Evolutionary conservation across 108 stramenopile species (phyloP).

Genomic region (Fistulifera pelliculosa): DNA sequence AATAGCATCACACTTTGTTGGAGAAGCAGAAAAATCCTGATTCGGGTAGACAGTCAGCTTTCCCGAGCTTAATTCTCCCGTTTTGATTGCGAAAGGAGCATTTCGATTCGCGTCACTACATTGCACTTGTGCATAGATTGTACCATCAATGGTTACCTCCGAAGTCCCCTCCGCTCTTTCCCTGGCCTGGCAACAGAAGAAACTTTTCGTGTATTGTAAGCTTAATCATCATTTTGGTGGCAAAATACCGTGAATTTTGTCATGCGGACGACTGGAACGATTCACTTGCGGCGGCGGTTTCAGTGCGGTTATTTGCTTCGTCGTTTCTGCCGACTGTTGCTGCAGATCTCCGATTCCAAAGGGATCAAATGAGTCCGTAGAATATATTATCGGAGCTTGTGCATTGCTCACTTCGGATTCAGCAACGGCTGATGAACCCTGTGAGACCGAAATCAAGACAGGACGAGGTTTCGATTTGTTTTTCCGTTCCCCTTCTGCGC

Average conservation of each 20-base stretch:
- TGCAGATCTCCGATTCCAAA: not conserved
- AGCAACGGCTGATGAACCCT: too few relatives aligned
- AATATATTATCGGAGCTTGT: not conserved
- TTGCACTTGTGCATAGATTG: conserved; percentile 42
- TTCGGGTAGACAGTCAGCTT: not conserved
- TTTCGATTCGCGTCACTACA: conserved; percentile 50
- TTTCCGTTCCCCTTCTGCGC: too few relatives aligned
- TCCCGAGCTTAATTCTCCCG: not conserved
- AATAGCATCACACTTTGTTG: conserved; percentile 5
- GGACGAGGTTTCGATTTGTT: too few relatives aligned
- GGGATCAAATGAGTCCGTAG: not conserved
- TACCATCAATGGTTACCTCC: conserved; percentile 40
- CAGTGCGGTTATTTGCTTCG: not conserved
- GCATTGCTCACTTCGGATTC: too few relatives aligned
- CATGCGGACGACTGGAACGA: not conserved
- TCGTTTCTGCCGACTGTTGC: not conserved
- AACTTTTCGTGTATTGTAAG: conserved; percentile 52
- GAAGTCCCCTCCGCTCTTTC: conserved; percentile 30
- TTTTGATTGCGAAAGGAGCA: conserved; percentile 29
- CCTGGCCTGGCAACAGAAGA: conserved; percentile 26
- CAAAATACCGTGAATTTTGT: not conserved
- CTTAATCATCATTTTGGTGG: conserved; percentile 29
- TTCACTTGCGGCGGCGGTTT: not conserved
- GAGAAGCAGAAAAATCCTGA: conserved; percentile 6
- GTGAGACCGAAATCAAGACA: too few relatives aligned